A percentile compares a stretch with the other conserved stretches of the same genome.
phyloP scores from a whole-genome alignment of 257 asterid species.

The Agastache rugosa region DNA sequence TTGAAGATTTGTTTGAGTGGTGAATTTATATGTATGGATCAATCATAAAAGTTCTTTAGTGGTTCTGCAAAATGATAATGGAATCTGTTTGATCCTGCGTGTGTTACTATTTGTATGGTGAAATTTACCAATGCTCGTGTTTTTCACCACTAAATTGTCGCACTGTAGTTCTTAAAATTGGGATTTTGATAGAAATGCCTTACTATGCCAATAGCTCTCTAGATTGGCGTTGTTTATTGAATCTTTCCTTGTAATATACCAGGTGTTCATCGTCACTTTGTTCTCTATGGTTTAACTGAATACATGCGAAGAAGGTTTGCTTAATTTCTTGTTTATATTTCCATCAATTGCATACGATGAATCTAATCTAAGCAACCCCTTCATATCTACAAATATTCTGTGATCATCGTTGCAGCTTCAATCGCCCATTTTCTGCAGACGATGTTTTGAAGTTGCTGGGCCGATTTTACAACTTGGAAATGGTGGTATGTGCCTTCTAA shows the following conservation, averaged over 20 bases:
- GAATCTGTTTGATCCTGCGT: slow-evolving; percentile 15
- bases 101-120: neutral
- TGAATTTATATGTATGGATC: slow-evolving; percentile 5
- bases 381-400: neutral
- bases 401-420: slow-evolving; percentile 60
- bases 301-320: slow-evolving; percentile 74
- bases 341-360: slow-evolving; percentile 3
- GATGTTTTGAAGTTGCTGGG: slow-evolving; percentile 87
- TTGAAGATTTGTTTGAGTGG: neutral
- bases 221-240: neutral
- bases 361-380: neutral
- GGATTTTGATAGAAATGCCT: neutral
- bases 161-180: slow-evolving; percentile 1
- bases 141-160: neutral
- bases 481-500: slow-evolving; percentile 68
- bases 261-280: slow-evolving; percentile 86
- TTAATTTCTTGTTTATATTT: slow-evolving; percentile 12
- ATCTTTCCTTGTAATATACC: slow-evolving; percentile 38
- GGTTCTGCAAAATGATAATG: neutral
- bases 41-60: neutral
- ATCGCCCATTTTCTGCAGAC: slow-evolving; percentile 72
- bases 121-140: neutral
- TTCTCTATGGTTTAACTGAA: slow-evolving; percentile 60
- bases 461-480: slow-evolving; percentile 91
- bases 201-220: neutral